phyloP scores from a whole-genome alignment of 768 basidiomycete genomes.

The Mrakia blollopis region DNA sequence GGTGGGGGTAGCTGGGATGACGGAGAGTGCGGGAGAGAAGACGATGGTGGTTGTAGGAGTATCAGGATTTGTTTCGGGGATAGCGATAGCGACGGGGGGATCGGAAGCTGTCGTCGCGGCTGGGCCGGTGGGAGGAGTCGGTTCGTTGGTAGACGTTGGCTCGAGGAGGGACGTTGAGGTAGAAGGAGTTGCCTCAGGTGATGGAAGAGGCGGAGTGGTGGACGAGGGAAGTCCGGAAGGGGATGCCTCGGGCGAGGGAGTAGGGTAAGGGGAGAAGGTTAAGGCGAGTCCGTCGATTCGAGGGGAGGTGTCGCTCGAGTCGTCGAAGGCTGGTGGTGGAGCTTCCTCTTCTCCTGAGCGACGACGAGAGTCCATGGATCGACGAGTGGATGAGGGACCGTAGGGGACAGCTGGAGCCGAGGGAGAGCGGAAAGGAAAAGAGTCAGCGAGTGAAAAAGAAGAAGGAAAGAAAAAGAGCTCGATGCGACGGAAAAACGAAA shows the following conservation, averaged over 20 bases:
- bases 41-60: no score
- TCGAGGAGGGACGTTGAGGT: neutral
- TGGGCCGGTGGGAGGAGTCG: neutral
- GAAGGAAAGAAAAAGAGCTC: neutral
- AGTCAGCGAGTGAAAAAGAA: neutral
- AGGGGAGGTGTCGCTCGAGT: constrained; percentile 3
- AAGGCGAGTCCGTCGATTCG: constrained; percentile 3
- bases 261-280: neutral
- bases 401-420: neutral
- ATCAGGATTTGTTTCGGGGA: neutral
- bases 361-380: constrained; percentile 6
- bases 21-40: no score
- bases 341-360: constrained; percentile 14
- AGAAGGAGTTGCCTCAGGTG: neutral
- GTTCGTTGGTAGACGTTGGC: no score
- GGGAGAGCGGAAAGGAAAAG: neutral
- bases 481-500: neutral
- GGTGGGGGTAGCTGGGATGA: no score
- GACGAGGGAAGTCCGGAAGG: neutral
- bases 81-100: neutral
- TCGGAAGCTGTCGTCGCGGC: neutral
- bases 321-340: neutral
- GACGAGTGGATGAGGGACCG: constrained; percentile 1
- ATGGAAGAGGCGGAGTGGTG: neutral
- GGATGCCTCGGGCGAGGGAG: neutral